phyloP scores from a whole-genome alignment of 1,139 yeast species.

The Saccharomycopsis hybrid region DNA sequence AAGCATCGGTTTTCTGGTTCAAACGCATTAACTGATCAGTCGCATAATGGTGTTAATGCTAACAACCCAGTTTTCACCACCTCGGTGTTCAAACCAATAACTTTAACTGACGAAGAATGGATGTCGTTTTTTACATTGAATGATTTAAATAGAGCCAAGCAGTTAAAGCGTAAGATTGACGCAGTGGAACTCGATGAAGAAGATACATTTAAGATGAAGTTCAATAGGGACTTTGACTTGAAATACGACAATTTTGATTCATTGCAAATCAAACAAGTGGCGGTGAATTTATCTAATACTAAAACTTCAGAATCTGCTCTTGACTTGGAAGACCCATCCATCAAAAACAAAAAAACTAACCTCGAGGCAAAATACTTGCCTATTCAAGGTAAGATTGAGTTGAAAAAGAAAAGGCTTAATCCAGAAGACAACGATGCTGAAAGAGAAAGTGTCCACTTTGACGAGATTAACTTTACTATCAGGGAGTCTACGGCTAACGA shows the following conservation, averaged over 20 bases:
- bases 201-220: conserved; percentile 50
- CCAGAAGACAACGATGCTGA: conserved; percentile 35
- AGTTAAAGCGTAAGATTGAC: conserved; percentile 37
- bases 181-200: conserved; percentile 38
- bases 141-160: conserved; percentile 37
- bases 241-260: conserved; percentile 32
- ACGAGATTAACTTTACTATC: conserved; percentile 51
- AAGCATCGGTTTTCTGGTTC: conserved; percentile 28
- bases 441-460: conserved; percentile 43
- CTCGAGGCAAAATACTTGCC: conserved; percentile 73
- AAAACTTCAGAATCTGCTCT: conserved; percentile 44
- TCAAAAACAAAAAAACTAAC: conserved; percentile 40
- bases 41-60: conserved; percentile 32
- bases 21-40: conserved; percentile 27
- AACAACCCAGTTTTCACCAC: conserved; percentile 46
- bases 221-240: conserved; percentile 78
- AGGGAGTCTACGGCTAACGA: conserved; percentile 74
- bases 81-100: conserved; percentile 69
- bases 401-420: conserved; percentile 75
- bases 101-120: conserved; percentile 69
- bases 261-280: conserved; percentile 12
- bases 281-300: conserved; percentile 39
- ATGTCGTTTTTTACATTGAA: conserved; percentile 63
- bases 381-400: conserved; percentile 66
- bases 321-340: conserved; percentile 48